phyloP scores from a whole-genome alignment of 352 stramenopile genomes.

The Phytopythium montanum region DNA sequence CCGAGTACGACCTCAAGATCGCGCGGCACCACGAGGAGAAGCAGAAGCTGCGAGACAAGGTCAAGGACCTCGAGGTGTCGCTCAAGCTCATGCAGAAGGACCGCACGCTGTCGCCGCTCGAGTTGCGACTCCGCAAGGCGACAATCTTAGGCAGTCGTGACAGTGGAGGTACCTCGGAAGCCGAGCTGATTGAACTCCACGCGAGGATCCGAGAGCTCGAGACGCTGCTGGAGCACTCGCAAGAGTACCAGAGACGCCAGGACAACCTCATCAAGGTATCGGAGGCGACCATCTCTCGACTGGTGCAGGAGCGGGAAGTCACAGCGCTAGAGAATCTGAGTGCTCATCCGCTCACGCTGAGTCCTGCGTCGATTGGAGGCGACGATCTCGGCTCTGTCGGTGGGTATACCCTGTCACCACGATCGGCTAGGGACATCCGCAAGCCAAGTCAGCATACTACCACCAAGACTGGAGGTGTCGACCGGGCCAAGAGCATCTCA shows the following conservation, averaged over 20 bases:
- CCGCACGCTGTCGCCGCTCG: conserved; percentile 49
- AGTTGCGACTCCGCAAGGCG: conserved; percentile 59
- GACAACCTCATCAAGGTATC: conserved; percentile 64
- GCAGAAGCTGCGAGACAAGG: conserved; percentile 67
- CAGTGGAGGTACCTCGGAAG: conserved; percentile 31
- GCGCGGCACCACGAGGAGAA: conserved; percentile 67
- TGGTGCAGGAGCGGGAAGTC: conserved; percentile 54
- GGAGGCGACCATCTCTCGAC: conserved; percentile 51
- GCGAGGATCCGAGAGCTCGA: conserved; percentile 56
- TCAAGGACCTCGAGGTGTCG: conserved; percentile 69
- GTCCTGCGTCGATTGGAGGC: neutral
- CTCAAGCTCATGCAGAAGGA: conserved; percentile 63
- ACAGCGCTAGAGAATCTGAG: conserved; percentile 42
- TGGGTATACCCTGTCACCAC: neutral
- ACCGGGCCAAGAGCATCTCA: neutral
- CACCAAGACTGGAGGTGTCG: neutral
- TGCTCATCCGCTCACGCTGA: conserved; percentile 22
- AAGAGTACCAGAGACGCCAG: conserved; percentile 57
- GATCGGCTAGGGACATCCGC: conserved; percentile 2
- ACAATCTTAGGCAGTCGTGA: conserved; percentile 53
- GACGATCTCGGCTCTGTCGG: neutral
- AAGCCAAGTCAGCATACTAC: conserved; percentile 3
- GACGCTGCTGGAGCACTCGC: conserved; percentile 43
- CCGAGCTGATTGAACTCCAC: conserved; percentile 52
- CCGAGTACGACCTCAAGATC: conserved; percentile 67